Evolutionary conservation across 73 alveolate species (phyloP).

Genomic region (Tetrahymena thermophila): DNA sequence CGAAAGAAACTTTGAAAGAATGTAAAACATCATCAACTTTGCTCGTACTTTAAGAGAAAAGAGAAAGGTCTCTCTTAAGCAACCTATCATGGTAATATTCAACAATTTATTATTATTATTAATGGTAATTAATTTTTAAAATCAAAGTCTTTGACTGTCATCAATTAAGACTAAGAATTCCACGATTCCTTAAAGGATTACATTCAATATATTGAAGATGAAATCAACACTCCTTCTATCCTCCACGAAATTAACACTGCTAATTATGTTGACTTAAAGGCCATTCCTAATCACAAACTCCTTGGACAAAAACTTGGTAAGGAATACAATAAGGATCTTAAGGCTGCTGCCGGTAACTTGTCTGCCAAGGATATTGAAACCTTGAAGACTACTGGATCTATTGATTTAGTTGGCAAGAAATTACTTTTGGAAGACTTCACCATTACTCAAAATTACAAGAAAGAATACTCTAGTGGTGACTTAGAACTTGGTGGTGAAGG

Average conservation of each 20-base stretch:
- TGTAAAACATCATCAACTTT: slow-evolving; percentile 84
- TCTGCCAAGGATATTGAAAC: slow-evolving; percentile 51
- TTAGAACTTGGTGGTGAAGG: slow-evolving; percentile 65
- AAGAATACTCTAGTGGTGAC: slow-evolving; percentile 56
- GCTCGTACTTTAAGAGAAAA: slow-evolving; percentile 93
- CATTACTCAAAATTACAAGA: slow-evolving; percentile 69
- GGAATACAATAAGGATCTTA: slow-evolving; percentile 58
- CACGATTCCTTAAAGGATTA: slow-evolving; percentile 60
- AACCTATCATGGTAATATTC: slow-evolving; percentile 56
- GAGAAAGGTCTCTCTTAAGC: slow-evolving; percentile 79
- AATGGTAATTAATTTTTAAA: neutral
- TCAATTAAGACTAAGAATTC: slow-evolving; percentile 63
- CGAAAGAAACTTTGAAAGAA: slow-evolving; percentile 67
- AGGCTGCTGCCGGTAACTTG: slow-evolving; percentile 50
- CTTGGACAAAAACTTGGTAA: slow-evolving; percentile 70
- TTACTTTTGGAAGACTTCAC: slow-evolving; percentile 42
- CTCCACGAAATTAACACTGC: slow-evolving; percentile 62
- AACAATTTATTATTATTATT: neutral
- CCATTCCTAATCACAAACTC: slow-evolving; percentile 71
- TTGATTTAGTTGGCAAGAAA: slow-evolving; percentile 64
- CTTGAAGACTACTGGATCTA: slow-evolving; percentile 57
- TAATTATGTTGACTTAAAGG: slow-evolving; percentile 60
- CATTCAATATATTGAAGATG: slow-evolving; percentile 81
- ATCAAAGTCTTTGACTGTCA: slow-evolving; percentile 48
- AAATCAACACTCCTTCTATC: slow-evolving; percentile 75